Evolutionary conservation across 2,329 filamentous ascomycete species (phyloP).

Genomic region (Claviceps pusilla): DNA sequence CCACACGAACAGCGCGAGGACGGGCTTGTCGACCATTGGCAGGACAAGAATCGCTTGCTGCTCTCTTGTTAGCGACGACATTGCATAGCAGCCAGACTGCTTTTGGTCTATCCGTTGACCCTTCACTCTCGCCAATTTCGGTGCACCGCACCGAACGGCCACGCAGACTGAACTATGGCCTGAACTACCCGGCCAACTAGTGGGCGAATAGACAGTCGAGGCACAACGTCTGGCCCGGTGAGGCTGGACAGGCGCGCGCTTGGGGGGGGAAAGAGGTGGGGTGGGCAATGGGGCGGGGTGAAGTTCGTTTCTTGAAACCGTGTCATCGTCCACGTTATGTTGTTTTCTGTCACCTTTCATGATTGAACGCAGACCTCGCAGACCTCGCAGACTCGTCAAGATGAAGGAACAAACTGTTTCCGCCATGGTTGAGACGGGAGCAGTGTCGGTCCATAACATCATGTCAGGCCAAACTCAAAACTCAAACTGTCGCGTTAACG

Average conservation of each 20-base stretch:
- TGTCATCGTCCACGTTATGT: too few relatives aligned
- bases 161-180: background rate
- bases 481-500: background rate
- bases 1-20: background rate
- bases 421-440: background rate
- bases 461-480: background rate
- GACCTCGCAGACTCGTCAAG: background rate
- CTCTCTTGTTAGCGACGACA: background rate
- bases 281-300: too few relatives aligned
- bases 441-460: background rate
- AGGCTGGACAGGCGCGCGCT: too few relatives aligned
- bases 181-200: background rate
- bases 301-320: too few relatives aligned
- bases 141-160: background rate
- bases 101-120: background rate
- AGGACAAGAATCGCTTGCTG: too few relatives aligned
- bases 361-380: background rate
- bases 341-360: background rate
- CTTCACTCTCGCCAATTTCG: background rate
- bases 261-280: too few relatives aligned
- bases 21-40: background rate
- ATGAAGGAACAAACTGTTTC: background rate
- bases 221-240: background rate
- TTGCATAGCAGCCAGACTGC: background rate
- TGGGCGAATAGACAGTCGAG: too few relatives aligned